Base-by-base conservation (phyloP, 148 eudicot genomes). In the Agrostemma githago region DNA sequence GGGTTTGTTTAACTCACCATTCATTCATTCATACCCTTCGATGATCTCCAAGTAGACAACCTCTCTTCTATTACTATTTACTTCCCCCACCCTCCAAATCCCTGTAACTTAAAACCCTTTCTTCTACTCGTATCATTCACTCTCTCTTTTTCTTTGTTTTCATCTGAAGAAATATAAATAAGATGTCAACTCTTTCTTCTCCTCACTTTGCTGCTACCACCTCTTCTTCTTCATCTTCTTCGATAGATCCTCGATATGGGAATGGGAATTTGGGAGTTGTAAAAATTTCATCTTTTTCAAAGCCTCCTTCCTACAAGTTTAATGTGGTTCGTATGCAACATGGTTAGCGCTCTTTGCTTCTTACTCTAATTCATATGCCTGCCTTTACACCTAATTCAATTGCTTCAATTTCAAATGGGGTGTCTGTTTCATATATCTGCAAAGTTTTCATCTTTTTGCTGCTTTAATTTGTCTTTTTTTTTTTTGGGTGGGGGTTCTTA, bases 101-200 rank as follows among this genome's bases (percentile, higher is more conserved):
- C 34, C 34, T 26, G 1, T 26, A 26, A 26, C 34, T 26, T n/a
- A n/a, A n/a, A n/a, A n/a, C n/a, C n/a, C n/a, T n/a, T n/a, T n/a
- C n/a, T n/a, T n/a, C n/a, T n/a, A n/a, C n/a, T n/a, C n/a, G n/a
- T n/a, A n/a, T n/a, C n/a, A n/a, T 37, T 14, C 12, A 20, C 8
- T 9, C n/a, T 6, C 2, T 48, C 56, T 38, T 21, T n/a, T 58
- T 3, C 19, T 16, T 38, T 39, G 61, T 74, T 16, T 42, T 54
- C 38, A 37, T n/a, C 38, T 67, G 17, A 65, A 70, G 59, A 41
- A 37, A 72, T 44, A 21, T 58, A 19, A 74, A 12, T 44, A 66
- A 74, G 10, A 90, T 90, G 95, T 76, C 87, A 67, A 77, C 85
- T 68, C 67, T 87, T 71, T 79, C 85, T 71, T 83, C 89, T 9